Percentiles rank a stretch among this genome's conserved stretches.
Conservation (phyloP, 352 stramenopile species). For the Phytophthora syringae region DNA sequence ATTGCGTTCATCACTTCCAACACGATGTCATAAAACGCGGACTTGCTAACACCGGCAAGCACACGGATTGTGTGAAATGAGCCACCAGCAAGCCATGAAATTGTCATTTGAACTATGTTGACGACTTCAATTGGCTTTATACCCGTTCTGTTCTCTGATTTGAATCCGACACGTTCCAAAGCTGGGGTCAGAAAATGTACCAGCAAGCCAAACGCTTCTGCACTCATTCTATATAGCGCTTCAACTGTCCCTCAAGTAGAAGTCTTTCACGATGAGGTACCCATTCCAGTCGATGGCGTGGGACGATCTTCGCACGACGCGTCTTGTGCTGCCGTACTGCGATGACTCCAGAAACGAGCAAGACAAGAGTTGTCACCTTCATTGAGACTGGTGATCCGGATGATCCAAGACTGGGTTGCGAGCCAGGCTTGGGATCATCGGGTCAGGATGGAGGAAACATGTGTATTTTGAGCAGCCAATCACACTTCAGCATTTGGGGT, state of each 20-base stretch:
- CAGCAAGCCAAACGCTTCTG: background rate
- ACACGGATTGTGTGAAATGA: background rate
- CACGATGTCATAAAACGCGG: background rate
- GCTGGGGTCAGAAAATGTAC: background rate
- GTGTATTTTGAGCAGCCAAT: background rate
- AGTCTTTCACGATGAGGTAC: background rate
- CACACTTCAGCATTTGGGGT: background rate
- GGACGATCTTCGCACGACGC: background rate
- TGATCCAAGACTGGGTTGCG: background rate
- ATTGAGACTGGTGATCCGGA: background rate
- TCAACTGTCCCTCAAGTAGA: background rate
- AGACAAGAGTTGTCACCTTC: background rate
- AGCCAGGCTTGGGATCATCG: background rate
- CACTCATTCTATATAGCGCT: conserved; percentile 10
- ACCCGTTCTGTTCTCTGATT: background rate
- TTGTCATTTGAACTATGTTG: background rate
- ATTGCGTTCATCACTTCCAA: background rate
- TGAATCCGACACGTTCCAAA: background rate
- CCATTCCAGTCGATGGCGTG: conserved; percentile 2
- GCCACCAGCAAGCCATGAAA: background rate
- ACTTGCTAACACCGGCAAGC: background rate
- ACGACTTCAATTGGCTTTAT: background rate
- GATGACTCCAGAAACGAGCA: background rate
- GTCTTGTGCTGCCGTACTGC: background rate
- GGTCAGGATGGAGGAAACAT: background rate